Percentiles rank a stretch among this genome's conserved stretches.
These are phyloP conservation scores for Dalbergia oliveri DNA, from an alignment of 306 rosid species.

Conservation along the genomic window DNA sequence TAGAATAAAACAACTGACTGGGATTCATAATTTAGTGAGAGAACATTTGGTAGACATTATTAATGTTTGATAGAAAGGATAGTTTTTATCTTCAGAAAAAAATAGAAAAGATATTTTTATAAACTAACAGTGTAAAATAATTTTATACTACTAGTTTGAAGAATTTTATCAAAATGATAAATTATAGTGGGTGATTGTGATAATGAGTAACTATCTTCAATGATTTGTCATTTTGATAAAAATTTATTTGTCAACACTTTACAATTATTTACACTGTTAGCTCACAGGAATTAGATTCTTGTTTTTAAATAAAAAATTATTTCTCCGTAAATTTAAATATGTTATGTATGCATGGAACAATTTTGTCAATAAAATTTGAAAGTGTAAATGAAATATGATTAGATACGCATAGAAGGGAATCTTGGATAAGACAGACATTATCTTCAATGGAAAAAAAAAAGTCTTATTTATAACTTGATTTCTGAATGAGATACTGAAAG, in stretches of 20 bases:
- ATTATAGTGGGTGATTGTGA: too few species aligned
- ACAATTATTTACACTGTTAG: too few species aligned
- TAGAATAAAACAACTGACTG: neutral
- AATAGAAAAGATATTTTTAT: too few species aligned
- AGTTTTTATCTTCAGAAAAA: neutral
- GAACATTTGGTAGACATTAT: neutral
- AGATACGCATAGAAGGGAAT: neutral
- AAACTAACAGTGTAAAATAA: too few species aligned
- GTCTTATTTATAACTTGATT: neutral
- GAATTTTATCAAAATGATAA: too few species aligned
- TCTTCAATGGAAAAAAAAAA: neutral
- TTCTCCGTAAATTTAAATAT: neutral
- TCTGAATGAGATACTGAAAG: neutral
- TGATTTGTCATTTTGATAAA: too few species aligned
- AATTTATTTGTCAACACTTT: too few species aligned
- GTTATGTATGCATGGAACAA: neutral
- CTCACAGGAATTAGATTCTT: neutral
- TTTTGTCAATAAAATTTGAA: constrained; percentile 2
- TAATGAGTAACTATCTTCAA: too few species aligned
- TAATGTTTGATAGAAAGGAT: neutral
- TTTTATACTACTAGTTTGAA: too few species aligned
- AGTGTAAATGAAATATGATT: constrained; percentile 10
- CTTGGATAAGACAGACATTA: neutral
- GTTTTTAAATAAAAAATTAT: constrained; percentile 5
- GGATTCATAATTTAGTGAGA: neutral